A percentile compares a stretch with the other conserved stretches of the same genome.
These are phyloP conservation scores for Suillus cothurnatus DNA, from an alignment of 768 basidiomycete genomes.

Conservation along the genomic window DNA sequence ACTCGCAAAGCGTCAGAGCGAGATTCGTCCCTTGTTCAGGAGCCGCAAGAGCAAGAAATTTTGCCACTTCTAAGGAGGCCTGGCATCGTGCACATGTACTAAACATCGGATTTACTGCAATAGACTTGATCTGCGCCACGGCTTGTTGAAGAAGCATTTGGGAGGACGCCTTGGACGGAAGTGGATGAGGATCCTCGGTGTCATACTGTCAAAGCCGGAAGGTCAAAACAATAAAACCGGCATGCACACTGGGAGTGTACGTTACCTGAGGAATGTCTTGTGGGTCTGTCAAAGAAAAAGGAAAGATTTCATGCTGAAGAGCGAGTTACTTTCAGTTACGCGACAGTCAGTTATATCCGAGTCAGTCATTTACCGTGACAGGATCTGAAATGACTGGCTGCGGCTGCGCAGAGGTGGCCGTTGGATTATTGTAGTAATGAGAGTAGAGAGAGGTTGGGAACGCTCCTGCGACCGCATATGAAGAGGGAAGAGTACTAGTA, in stretches of 20 bases:
- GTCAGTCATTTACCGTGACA: slow-evolving; percentile 50
- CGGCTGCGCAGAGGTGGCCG: slow-evolving; percentile 68
- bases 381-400: slow-evolving; percentile 81
- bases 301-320: slow-evolving; percentile 56
- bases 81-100: slow-evolving; percentile 62
- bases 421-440: slow-evolving; percentile 74
- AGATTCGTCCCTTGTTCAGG: slow-evolving; percentile 62
- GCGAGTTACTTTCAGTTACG: not conserved
- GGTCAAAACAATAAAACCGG: not conserved
- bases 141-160: slow-evolving; percentile 52
- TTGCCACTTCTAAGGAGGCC: slow-evolving; percentile 60
- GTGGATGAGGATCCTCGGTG: slow-evolving; percentile 62
- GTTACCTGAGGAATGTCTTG: slow-evolving; percentile 52
- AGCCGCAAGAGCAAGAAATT: slow-evolving; percentile 66
- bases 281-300: slow-evolving; percentile 64
- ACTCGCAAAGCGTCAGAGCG: slow-evolving; percentile 60
- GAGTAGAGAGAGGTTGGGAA: slow-evolving; percentile 68
- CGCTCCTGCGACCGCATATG: slow-evolving; percentile 57
- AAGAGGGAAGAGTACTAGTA: slow-evolving; percentile 15
- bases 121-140: slow-evolving; percentile 56
- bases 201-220: slow-evolving; percentile 41
- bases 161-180: slow-evolving; percentile 58
- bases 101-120: slow-evolving; percentile 55
- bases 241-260: not conserved
- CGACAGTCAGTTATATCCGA: slow-evolving; percentile 12